phyloP scores from a whole-genome alignment of 129 eudicot genomes.

The Chrysanthemum lavandulifolium region DNA sequence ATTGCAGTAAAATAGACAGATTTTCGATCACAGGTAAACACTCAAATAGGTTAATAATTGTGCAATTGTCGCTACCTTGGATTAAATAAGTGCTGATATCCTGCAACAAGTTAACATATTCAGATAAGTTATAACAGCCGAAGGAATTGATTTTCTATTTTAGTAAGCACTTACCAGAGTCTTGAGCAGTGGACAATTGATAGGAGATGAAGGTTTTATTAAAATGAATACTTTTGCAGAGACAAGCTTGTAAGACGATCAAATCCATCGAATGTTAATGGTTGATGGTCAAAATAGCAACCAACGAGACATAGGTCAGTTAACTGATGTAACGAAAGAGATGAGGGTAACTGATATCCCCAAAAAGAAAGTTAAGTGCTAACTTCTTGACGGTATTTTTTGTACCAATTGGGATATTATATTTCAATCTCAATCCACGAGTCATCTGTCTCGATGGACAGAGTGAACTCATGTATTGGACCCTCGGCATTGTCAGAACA shows the following conservation, averaged over 20 bases:
- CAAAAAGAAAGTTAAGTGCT: background rate
- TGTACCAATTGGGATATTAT: background rate
- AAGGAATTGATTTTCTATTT: background rate
- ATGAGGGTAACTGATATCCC: background rate
- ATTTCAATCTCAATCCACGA: background rate
- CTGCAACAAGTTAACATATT: constrained; percentile 5
- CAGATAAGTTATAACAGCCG: background rate
- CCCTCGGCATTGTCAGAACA: constrained; percentile 6
- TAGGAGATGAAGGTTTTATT: background rate
- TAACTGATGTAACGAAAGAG: background rate
- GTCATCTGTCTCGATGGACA: background rate
- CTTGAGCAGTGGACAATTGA: background rate
- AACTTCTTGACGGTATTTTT: constrained; percentile 10
- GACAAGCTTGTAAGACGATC: background rate
- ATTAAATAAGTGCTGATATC: too few species aligned
- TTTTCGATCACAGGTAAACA: background rate
- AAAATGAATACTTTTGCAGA: background rate
- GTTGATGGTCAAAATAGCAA: background rate
- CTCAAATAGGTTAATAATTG: constrained; percentile 4
- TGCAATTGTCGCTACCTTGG: background rate
- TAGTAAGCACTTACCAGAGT: background rate
- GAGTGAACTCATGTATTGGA: constrained; percentile 8
- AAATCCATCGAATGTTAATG: background rate
- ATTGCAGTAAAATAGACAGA: background rate
- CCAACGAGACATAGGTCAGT: background rate